These are phyloP conservation scores for Suhomyces pyralidae DNA, from an alignment of 805 yeast genomes.

Conservation along the genomic window DNA sequence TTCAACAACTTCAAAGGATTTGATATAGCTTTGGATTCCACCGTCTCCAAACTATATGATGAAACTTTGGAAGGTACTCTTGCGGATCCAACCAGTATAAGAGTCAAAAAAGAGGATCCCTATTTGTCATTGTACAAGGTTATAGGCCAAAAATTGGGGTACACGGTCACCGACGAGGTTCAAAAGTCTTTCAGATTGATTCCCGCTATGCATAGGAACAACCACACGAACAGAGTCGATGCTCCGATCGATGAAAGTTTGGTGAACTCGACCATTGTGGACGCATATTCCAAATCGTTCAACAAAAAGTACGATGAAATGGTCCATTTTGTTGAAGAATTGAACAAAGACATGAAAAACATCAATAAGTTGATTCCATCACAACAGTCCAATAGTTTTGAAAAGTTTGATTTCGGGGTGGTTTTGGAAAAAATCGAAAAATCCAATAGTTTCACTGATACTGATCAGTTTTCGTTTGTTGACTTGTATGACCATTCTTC, in stretches of 20 bases:
- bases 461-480: constrained; percentile 8
- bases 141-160: constrained; percentile 46
- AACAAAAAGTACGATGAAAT: constrained; percentile 47
- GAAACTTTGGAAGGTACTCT: constrained; percentile 47
- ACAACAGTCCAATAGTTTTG: constrained; percentile 5
- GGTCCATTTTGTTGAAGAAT: constrained; percentile 67
- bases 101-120: constrained; percentile 55
- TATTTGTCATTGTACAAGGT: constrained; percentile 48
- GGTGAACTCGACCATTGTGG: constrained; percentile 45
- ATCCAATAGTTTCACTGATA: constrained; percentile 9
- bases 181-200: constrained; percentile 51
- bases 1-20: constrained; percentile 66
- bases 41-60: constrained; percentile 41
- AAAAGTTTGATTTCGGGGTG: constrained; percentile 19
- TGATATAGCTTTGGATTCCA: constrained; percentile 69
- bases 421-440: constrained; percentile 16
- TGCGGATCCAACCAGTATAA: constrained; percentile 48
- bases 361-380: constrained; percentile 18
- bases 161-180: constrained; percentile 19
- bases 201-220: constrained; percentile 64
- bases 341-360: constrained; percentile 36
- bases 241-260: constrained; percentile 23
- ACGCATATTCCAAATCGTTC: constrained; percentile 46
- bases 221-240: constrained; percentile 67
- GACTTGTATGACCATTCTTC: constrained; percentile 18